Evolutionary conservation across 2,329 filamentous ascomycete species (phyloP).

Genomic region (Sarocladium strictum): DNA sequence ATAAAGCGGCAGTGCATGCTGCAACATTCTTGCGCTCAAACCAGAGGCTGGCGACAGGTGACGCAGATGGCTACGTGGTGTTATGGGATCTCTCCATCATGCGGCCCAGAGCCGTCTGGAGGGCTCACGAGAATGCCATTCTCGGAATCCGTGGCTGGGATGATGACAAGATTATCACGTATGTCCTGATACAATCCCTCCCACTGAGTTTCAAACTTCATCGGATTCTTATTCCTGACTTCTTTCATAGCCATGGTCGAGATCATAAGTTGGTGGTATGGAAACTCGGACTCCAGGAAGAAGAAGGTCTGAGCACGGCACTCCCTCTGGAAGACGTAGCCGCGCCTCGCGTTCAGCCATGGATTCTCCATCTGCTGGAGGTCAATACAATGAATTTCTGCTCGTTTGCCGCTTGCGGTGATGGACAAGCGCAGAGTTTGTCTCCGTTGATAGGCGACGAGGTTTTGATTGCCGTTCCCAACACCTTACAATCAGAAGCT

Average conservation of each 20-base stretch:
- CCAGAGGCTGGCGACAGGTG: constrained; percentile 73
- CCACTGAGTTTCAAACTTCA: background rate
- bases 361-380: constrained; percentile 75
- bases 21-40: constrained; percentile 69
- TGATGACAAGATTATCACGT: constrained; percentile 75
- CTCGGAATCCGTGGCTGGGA: constrained; percentile 70
- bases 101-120: constrained; percentile 79
- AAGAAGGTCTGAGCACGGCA: constrained; percentile 57
- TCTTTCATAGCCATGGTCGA: constrained; percentile 68
- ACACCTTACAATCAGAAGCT: constrained; percentile 66
- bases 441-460: constrained; percentile 20
- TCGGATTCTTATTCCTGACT: background rate
- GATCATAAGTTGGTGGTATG: constrained; percentile 84
- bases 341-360: constrained; percentile 57
- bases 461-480: constrained; percentile 73
- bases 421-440: constrained; percentile 15
- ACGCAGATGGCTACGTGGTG: constrained; percentile 84
- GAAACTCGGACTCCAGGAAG: constrained; percentile 59
- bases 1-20: constrained; percentile 72
- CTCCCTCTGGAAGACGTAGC: constrained; percentile 62
- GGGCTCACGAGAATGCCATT: constrained; percentile 71
- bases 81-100: constrained; percentile 81
- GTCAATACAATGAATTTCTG: constrained; percentile 98
- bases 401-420: constrained; percentile 61
- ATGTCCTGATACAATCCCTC: constrained; percentile 30